Base-by-base conservation (phyloP, 2,329 filamentous ascomycete genomes). In the Dactylonectria macrodidyma region DNA sequence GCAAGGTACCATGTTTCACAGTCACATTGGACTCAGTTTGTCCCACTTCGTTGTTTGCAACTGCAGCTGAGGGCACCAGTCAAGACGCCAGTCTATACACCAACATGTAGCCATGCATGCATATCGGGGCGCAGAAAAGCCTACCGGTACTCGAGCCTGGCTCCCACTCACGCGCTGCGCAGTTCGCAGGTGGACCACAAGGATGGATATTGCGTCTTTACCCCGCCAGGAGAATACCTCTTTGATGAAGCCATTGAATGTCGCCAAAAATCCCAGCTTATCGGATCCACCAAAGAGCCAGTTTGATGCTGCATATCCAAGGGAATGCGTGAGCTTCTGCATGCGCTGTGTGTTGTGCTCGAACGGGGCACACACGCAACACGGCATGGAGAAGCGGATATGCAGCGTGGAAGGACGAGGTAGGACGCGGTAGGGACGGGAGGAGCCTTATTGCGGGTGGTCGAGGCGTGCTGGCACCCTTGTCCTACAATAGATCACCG, bases 401-500 rank as follows among this genome's bases (percentile, higher is more conserved):
- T 63, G 55, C 50, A 59, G 56, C 54, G 68, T 70, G 68, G 71
- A 74, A 62, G 63, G 60, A 65, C 71, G 73, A 72, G 75, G 77
- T 71, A 75, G 76, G 71, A 65, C 71, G 73, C 73, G 75, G 77
- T 71, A 75, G 76, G 71, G 75, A 77, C 78, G 78, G 78, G 78
- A 80, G 71, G 77, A 79, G 76, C 78, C 78, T 80, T 79, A 73
- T 76, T 73, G 71, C 71, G 74, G 76, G 66, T 70, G 70, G 73
- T 64, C 67, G 63, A 69, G 71, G 59, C 71, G 73, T 72, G 67
- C 60, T 69, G 55, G 67, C 10, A 65, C 52, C 67, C 64, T 63
- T 67, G 59, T 64, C 57, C 63, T 19, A 61, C 52, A 56, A 60
- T 36, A 30, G 33, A 48, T 58, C 46, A 47, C 52, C 62, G 30